Conservation (phyloP, 805 yeast species). For the Candida chilensis region DNA sequence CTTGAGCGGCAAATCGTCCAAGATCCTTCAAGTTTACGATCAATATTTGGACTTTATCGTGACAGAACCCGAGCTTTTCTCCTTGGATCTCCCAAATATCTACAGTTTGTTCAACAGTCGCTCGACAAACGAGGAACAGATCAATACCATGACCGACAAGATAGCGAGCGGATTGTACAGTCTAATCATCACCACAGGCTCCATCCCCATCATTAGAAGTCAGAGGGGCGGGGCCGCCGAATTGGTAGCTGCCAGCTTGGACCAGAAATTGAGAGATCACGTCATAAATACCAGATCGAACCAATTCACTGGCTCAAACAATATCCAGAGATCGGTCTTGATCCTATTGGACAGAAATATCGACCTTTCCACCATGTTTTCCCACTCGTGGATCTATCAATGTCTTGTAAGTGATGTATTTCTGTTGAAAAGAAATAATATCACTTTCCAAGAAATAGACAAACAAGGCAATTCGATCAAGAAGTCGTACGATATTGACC, state of each 20-base stretch:
- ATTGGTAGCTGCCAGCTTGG: conserved; percentile 80
- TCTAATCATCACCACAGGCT: conserved; percentile 64
- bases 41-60: conserved; percentile 90
- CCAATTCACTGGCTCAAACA: conserved; percentile 9
- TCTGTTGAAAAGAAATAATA: conserved; percentile 72
- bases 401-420: conserved; percentile 93
- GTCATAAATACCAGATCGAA: conserved; percentile 55
- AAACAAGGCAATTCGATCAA: conserved; percentile 23
- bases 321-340: conserved; percentile 61
- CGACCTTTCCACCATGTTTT: conserved; percentile 88
- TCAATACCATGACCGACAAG: conserved; percentile 55
- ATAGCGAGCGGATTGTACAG: conserved; percentile 80
- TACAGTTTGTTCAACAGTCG: conserved; percentile 69
- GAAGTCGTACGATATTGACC: conserved; percentile 80
- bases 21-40: conserved; percentile 84
- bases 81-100: conserved; percentile 57
- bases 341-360: conserved; percentile 81
- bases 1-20: conserved; percentile 54
- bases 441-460: conserved; percentile 38
- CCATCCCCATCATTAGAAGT: conserved; percentile 85
- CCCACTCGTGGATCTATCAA: conserved; percentile 97
- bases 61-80: conserved; percentile 86
- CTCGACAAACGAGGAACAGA: conserved; percentile 61
- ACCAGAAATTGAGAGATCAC: conserved; percentile 76
- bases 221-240: conserved; percentile 95